A percentile compares a stretch with the other conserved stretches of the same genome.
Evolutionary conservation across 2,329 filamentous ascomycete genomes (phyloP).

Genomic region (Apiospora sp.): DNA sequence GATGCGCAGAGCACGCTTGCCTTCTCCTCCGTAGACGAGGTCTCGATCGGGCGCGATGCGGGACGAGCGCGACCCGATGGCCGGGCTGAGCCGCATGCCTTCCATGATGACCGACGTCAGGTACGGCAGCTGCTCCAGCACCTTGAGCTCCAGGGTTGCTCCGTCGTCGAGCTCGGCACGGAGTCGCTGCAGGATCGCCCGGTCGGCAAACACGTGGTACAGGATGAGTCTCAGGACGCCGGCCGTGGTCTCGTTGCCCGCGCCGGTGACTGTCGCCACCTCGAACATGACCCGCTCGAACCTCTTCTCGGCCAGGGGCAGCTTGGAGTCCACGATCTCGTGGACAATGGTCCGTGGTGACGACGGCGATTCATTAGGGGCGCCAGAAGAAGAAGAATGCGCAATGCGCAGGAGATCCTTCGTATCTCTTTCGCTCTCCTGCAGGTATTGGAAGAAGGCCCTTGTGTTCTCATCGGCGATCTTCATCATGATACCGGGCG

Average conservation of each 20-base stretch:
- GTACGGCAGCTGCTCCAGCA: slow-evolving; percentile 16
- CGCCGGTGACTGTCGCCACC: slow-evolving; percentile 23
- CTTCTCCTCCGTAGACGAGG: slow-evolving; percentile 22
- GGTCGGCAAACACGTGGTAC: slow-evolving; percentile 35
- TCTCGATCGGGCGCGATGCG: slow-evolving; percentile 25
- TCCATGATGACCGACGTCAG: slow-evolving; percentile 25
- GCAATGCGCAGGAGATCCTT: background rate
- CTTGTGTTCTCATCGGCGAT: background rate
- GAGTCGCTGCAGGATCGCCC: slow-evolving; percentile 27
- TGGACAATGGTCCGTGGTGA: slow-evolving; percentile 28
- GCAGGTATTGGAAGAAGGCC: background rate
- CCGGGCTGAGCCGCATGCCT: slow-evolving; percentile 24
- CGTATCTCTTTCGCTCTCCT: background rate
- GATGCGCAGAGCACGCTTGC: background rate
- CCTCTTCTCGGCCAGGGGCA: slow-evolving; percentile 30
- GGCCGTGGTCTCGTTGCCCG: slow-evolving; percentile 41
- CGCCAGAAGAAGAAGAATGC: no score
- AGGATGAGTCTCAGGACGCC: slow-evolving; percentile 34
- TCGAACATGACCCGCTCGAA: slow-evolving; percentile 29
- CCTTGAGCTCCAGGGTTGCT: background rate
- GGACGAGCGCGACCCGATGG: slow-evolving; percentile 21
- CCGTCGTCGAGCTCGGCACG: background rate
- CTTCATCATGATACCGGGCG: background rate
- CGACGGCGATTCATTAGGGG: no score
- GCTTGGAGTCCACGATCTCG: slow-evolving; percentile 29